phyloP scores from a whole-genome alignment of 805 yeast species.

The Yarrowia deformans region DNA sequence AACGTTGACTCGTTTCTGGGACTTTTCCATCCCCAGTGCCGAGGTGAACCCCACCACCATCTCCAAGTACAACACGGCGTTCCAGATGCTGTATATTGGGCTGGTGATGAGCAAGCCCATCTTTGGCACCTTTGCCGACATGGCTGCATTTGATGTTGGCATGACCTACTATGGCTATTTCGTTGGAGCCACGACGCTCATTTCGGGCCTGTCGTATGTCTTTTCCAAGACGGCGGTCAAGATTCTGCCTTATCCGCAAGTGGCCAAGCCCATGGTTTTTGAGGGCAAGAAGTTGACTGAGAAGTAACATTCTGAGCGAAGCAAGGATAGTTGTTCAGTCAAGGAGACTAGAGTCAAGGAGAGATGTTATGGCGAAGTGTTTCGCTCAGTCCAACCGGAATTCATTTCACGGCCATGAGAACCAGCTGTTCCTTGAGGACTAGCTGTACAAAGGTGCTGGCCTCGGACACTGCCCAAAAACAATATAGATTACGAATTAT shows the following conservation, averaged over 20 bases:
- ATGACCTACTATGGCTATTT: conserved; percentile 52
- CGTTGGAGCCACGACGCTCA: conserved; percentile 73
- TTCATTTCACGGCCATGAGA: no score
- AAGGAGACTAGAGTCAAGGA: no score
- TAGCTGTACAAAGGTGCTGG: no score
- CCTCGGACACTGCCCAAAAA: no score
- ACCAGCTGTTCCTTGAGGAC: no score
- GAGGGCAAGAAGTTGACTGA: conserved; percentile 32
- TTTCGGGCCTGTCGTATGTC: conserved; percentile 80
- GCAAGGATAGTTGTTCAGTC: no score
- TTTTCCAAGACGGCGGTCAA: conserved; percentile 74
- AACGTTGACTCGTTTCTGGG: conserved; percentile 75
- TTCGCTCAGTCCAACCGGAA: no score
- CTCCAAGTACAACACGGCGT: conserved; percentile 86
- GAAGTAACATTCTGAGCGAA: conserved; percentile 2
- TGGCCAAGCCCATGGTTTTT: conserved; percentile 11
- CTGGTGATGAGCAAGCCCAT: conserved; percentile 65
- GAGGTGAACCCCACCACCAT: conserved; percentile 87
- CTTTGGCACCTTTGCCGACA: conserved; percentile 48
- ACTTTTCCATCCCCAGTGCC: conserved; percentile 79
- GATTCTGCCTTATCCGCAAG: conserved; percentile 50
- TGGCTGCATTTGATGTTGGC: conserved; percentile 46
- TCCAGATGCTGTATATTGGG: conserved; percentile 91
- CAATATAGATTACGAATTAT: conserved; percentile 28
- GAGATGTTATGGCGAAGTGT: no score